Evolutionary conservation across 176 grass and related monocot genomes (phyloP), one percentile per base, ranked within the genome.

Genomic region (Lolium rigidum): DNA sequence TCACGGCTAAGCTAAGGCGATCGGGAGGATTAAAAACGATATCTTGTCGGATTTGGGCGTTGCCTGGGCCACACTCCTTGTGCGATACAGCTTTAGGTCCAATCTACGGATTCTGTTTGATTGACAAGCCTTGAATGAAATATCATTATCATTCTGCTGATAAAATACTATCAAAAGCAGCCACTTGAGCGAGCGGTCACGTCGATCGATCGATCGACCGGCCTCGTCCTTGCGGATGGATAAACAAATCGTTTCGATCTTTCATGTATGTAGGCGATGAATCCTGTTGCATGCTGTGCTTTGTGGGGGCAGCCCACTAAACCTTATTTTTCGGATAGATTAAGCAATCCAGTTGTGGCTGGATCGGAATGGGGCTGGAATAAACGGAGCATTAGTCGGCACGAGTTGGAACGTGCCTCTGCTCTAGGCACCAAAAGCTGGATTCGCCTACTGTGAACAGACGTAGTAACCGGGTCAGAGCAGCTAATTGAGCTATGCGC

Each of bases 271-370:
- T 20, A 7, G 49, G 82, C 52, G 82, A 43, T 31, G 71, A 78
- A 62, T 50, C 28, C 64, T 71, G 78, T 18, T 86, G n/a, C n/a
- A n/a, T n/a, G 85, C 67, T 80, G 80, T 87, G 85, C 67, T 84
- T 26, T 16, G 89, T 87, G 74, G 89, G 89, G 89, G 20, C 56
- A 87, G 80, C 48, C 89, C 66, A 84, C 80, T 72, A 47, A 76
- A 20, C 70, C 51, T 20, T 5, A 9, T 37, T 31, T 7, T 3
- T 15, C 18, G 3, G 6, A 5, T 65, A 80, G 26, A 69, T 43
- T 76, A 77, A 60, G 8, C 25, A 0, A 43, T 46, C 78, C 52
- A 37, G 78, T 56, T 80, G 54, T 2, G 54, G 15, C 12, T 11
- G 31, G 31, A 35, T 35, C 31, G 11, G 69, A 66, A 13, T 49